phyloP scores from a whole-genome alignment of 139 green algal species.

The Gonium pectorale region DNA sequence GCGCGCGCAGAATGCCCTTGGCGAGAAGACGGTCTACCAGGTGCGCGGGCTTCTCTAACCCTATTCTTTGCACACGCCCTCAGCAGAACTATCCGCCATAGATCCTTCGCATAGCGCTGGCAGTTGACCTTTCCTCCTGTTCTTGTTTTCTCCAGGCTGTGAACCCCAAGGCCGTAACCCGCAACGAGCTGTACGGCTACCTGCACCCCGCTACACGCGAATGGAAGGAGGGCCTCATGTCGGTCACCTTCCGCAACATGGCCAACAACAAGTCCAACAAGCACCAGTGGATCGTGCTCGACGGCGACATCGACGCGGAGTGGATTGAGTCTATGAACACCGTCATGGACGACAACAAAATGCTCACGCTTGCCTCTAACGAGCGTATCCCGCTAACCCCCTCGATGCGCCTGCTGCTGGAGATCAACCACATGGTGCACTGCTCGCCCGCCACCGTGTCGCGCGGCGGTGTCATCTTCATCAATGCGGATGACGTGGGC shows the following conservation, averaged over 20 bases:
- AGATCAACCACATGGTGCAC: constrained; percentile 87
- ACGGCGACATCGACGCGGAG: constrained; percentile 90
- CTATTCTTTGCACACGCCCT: too few relatives aligned
- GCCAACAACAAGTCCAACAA: constrained; percentile 85
- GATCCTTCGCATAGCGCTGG: too few relatives aligned
- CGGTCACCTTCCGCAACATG: constrained; percentile 90
- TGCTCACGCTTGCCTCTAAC: constrained; percentile 90
- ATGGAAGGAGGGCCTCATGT: constrained; percentile 92
- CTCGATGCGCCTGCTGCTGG: constrained; percentile 92
- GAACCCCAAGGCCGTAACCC: constrained; percentile 91
- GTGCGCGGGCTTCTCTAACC: too few relatives aligned
- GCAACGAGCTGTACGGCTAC: constrained; percentile 91
- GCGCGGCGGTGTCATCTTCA: constrained; percentile 88
- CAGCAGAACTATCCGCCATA: constrained; percentile 87
- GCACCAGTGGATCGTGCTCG: constrained; percentile 91
- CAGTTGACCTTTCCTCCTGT: too few relatives aligned
- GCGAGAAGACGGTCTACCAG: constrained; percentile 71
- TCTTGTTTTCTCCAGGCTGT: too few relatives aligned
- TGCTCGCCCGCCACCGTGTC: constrained; percentile 88
- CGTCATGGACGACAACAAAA: constrained; percentile 91
- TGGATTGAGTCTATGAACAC: constrained; percentile 95
- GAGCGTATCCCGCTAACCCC: constrained; percentile 88
- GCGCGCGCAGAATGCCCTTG: constrained; percentile 72
- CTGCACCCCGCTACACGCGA: constrained; percentile 88
- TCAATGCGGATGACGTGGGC: constrained; percentile 89